Evolutionary conservation across 2,329 filamentous ascomycete genomes (phyloP).

Genomic region (Ceratocystis ficicola): DNA sequence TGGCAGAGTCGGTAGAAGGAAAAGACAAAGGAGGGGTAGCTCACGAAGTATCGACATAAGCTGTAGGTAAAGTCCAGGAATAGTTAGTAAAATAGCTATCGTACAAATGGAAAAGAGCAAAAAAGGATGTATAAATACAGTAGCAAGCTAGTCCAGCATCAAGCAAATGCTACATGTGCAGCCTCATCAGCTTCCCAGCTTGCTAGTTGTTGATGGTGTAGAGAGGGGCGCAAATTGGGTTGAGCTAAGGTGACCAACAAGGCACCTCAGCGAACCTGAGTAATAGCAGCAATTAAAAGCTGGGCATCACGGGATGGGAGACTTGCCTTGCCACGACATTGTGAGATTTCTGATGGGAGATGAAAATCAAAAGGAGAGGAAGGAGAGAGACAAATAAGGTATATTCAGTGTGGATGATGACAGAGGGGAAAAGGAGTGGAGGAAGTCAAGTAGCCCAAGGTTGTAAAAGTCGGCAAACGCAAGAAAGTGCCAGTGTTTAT

Average conservation of each 20-base stretch:
- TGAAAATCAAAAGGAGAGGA: conserved; percentile 19
- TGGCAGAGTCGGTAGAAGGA: neutral
- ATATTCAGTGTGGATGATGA: conserved; percentile 6
- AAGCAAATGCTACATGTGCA: neutral
- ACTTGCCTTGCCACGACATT: conserved; percentile 66
- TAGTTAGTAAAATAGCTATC: conserved; percentile 25
- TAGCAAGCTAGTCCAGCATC: neutral
- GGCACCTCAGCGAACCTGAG: neutral
- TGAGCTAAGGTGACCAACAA: neutral
- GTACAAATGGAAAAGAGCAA: neutral
- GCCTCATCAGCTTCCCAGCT: neutral
- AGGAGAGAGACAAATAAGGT: conserved; percentile 19
- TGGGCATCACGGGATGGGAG: neutral
- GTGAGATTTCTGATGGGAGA: conserved; percentile 26
- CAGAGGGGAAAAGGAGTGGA: conserved; percentile 1
- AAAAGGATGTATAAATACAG: neutral
- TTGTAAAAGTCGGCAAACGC: conserved; percentile 16
- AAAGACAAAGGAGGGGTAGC: conserved; percentile 18
- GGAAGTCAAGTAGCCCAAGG: conserved; percentile 17
- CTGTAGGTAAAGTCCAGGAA: conserved; percentile 27
- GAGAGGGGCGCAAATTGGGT: neutral
- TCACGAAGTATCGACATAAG: conserved; percentile 43
- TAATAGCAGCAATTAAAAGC: neutral
- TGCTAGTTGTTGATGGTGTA: neutral
- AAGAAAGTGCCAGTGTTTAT: conserved; percentile 7